phyloP scores from a whole-genome alignment of 1,284 basidiomycete species.

The Ustilago nuda region DNA sequence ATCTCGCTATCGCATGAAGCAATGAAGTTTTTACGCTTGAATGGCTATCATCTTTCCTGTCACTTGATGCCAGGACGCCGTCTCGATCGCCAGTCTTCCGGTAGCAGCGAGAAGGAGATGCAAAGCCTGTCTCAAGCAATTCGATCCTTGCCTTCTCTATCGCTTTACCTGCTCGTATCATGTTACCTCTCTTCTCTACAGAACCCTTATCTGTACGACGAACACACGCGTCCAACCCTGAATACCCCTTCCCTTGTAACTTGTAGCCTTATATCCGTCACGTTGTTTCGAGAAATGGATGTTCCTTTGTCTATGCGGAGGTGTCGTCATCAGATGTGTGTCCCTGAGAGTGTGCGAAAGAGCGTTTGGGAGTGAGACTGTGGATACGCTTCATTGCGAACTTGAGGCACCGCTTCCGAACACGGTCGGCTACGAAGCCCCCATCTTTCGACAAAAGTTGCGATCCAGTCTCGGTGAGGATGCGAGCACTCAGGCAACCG shows the following conservation, averaged over 20 bases:
- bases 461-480: background rate
- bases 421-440: no score
- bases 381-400: no score
- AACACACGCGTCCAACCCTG: background rate
- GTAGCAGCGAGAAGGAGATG: conserved; percentile 41
- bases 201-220: background rate
- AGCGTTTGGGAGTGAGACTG: no score
- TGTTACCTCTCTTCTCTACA: no score
- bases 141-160: background rate
- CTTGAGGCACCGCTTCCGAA: no score
- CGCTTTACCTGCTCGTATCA: background rate
- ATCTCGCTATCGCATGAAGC: background rate
- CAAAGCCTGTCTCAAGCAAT: background rate
- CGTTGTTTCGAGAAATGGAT: conserved; percentile 5
- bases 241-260: background rate
- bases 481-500: background rate
- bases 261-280: conserved; percentile 2
- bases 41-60: background rate
- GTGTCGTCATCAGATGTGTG: no score
- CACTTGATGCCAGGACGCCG: no score
- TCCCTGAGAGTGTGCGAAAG: no score
- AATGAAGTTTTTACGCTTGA: background rate
- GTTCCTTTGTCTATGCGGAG: no score
- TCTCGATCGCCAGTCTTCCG: conserved; percentile 30
- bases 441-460: no score